Evolutionary conservation across 2,329 filamentous ascomycete species (phyloP).

Genomic region (Penicillium sp.): DNA sequence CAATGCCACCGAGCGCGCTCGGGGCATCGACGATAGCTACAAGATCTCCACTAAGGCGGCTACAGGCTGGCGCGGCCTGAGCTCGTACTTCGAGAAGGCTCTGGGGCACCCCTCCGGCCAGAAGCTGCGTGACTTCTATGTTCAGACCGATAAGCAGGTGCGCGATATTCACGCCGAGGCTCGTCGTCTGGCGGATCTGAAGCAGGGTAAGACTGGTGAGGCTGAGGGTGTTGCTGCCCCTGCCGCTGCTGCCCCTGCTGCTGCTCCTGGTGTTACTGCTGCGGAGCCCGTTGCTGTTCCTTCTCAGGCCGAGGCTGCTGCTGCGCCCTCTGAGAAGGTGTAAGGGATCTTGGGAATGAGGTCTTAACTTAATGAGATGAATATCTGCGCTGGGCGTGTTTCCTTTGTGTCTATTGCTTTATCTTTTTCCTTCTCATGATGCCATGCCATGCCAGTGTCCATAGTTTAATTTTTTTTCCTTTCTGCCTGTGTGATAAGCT

Average conservation of each 20-base stretch:
- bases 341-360: conserved; percentile 10
- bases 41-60: conserved; percentile 73
- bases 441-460: conserved; percentile 7
- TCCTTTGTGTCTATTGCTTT: conserved; percentile 9
- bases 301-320: conserved; percentile 23
- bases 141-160: conserved; percentile 80
- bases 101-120: conserved; percentile 81
- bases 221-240: conserved; percentile 21
- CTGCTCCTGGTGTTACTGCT: conserved; percentile 6
- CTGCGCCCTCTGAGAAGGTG: conserved; percentile 32
- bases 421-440: not conserved
- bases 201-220: conserved; percentile 57
- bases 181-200: conserved; percentile 80
- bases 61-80: conserved; percentile 65
- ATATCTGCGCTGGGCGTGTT: conserved; percentile 12
- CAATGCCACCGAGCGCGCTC: conserved; percentile 83
- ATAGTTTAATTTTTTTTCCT: conserved; percentile 7
- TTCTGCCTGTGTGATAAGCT: conserved; percentile 1
- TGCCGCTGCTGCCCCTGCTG: conserved; percentile 10
- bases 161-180: conserved; percentile 93
- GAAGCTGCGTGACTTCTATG: conserved; percentile 85
- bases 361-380: not conserved
- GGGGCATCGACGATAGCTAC: conserved; percentile 80
- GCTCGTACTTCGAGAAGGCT: conserved; percentile 94
- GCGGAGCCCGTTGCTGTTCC: conserved; percentile 19